These are phyloP conservation scores for Coccomyxa sp. DNA, from an alignment of 139 green algal species.

Conservation along the genomic window DNA sequence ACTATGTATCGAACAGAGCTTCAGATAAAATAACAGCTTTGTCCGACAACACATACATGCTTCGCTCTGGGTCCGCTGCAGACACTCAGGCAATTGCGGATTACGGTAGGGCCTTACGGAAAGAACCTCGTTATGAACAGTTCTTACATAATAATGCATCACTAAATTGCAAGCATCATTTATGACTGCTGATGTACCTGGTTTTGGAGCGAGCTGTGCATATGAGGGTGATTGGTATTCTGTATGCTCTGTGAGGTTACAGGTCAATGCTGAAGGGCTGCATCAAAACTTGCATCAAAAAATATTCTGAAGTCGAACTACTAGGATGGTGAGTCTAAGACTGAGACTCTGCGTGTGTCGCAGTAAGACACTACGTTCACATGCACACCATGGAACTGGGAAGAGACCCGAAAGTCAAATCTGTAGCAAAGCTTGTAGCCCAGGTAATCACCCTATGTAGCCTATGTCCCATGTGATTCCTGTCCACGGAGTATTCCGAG, in stretches of 20 bases:
- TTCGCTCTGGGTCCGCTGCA: slow-evolving; percentile 79
- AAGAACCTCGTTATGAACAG: not conserved
- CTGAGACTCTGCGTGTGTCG: slow-evolving; percentile 12
- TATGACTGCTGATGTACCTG: not conserved
- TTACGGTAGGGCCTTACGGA: slow-evolving; percentile 58
- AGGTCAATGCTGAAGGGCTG: not conserved
- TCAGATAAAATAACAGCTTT: slow-evolving; percentile 92
- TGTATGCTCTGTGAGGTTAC: not conserved
- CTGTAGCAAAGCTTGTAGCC: slow-evolving; percentile 81
- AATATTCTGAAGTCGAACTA: not conserved
- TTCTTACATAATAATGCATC: not conserved
- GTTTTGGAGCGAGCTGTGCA: not conserved
- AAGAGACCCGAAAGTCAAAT: slow-evolving; percentile 56
- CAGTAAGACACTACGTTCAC: slow-evolving; percentile 49
- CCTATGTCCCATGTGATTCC: not conserved
- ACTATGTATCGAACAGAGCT: slow-evolving; percentile 90
- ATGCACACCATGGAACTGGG: slow-evolving; percentile 54
- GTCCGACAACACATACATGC: slow-evolving; percentile 63
- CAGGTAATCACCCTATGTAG: slow-evolving; percentile 32
- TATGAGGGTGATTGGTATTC: not conserved
- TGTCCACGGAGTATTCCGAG: not conserved
- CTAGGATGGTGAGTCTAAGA: not conserved
- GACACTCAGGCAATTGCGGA: slow-evolving; percentile 86
- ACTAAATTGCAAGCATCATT: not conserved
- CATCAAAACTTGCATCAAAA: not conserved